Conservation (phyloP, 2,329 filamentous ascomycete species). For the Magnaporthales sp. region DNA sequence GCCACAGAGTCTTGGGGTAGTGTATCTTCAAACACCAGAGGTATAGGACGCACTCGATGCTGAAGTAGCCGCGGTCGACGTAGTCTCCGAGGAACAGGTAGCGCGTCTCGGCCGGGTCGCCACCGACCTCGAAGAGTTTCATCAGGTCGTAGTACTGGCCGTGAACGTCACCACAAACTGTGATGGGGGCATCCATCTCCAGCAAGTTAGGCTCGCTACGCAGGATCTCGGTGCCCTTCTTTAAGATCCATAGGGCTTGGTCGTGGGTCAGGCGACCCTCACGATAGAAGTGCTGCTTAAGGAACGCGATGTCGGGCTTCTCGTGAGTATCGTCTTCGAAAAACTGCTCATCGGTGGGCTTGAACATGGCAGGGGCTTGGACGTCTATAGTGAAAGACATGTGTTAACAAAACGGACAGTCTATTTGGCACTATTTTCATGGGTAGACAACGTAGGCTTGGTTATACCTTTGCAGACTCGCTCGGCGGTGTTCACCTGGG, state of each 20-base stretch:
- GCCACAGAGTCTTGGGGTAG: conserved; percentile 95
- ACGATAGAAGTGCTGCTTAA: conserved; percentile 97
- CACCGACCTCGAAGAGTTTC: conserved; percentile 98
- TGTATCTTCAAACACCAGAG: conserved; percentile 98
- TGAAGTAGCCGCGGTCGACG: conserved; percentile 97
- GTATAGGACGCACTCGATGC: conserved; percentile 97
- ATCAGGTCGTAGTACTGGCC: conserved; percentile 99
- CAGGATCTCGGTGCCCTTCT: conserved; percentile 77
- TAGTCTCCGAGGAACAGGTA: conserved; percentile 98
- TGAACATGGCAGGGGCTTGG: conserved; percentile 89
- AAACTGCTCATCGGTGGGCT: conserved; percentile 90
- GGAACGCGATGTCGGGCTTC: conserved; percentile 87
- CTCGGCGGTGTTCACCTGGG: conserved; percentile 89
- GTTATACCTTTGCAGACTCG: conserved; percentile 91
- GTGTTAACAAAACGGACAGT: not conserved
- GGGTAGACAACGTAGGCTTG: conserved; percentile 7
- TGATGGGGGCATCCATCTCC: conserved; percentile 99
- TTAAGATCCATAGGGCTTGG: conserved; percentile 93
- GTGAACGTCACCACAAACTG: conserved; percentile 95
- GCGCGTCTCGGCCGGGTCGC: conserved; percentile 89
- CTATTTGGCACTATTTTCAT: not conserved
- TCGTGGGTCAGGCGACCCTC: conserved; percentile 96
- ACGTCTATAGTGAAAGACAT: conserved; percentile 57
- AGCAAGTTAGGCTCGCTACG: conserved; percentile 88
- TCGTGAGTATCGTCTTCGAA: conserved; percentile 75